Evolutionary conservation across 2,329 filamentous ascomycete genomes (phyloP).

Genomic region (Pseudopyricularia cyperi): DNA sequence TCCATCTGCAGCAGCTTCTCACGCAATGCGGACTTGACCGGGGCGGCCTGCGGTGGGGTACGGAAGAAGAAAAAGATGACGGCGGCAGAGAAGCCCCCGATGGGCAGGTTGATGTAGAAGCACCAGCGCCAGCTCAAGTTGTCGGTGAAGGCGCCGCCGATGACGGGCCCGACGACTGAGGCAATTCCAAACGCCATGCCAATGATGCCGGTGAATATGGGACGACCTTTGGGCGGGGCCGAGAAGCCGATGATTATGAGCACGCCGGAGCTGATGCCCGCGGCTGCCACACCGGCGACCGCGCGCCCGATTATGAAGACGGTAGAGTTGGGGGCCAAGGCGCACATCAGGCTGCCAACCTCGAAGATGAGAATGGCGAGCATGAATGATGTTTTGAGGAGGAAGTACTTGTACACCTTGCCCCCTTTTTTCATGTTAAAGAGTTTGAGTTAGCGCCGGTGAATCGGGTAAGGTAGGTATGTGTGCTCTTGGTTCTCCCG

Average conservation of each 20-base stretch:
- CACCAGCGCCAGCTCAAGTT: conserved; percentile 20
- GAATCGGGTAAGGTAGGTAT: too few species aligned
- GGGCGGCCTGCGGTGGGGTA: neutral
- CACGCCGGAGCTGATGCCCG: conserved; percentile 36
- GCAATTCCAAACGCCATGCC: conserved; percentile 13
- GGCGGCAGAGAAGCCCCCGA: conserved; percentile 15
- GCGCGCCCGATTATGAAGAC: conserved; percentile 43
- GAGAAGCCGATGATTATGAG: conserved; percentile 29
- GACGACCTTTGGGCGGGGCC: neutral
- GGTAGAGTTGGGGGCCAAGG: conserved; percentile 27
- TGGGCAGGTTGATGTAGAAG: conserved; percentile 24
- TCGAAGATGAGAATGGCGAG: conserved; percentile 29
- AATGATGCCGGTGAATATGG: conserved; percentile 4
- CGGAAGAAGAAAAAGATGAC: conserved; percentile 9
- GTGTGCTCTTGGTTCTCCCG: too few species aligned
- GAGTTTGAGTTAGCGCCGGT: too few species aligned
- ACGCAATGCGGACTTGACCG: neutral
- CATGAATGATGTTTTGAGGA: conserved; percentile 20
- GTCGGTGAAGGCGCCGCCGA: conserved; percentile 22
- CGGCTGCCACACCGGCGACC: conserved; percentile 37
- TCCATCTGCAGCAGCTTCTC: neutral
- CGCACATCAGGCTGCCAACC: conserved; percentile 42
- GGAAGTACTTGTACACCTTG: conserved; percentile 38
- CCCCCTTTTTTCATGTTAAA: conserved; percentile 16
- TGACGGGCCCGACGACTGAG: conserved; percentile 19